Conservation (phyloP, 805 yeast species). For the Lachancea sp. region DNA sequence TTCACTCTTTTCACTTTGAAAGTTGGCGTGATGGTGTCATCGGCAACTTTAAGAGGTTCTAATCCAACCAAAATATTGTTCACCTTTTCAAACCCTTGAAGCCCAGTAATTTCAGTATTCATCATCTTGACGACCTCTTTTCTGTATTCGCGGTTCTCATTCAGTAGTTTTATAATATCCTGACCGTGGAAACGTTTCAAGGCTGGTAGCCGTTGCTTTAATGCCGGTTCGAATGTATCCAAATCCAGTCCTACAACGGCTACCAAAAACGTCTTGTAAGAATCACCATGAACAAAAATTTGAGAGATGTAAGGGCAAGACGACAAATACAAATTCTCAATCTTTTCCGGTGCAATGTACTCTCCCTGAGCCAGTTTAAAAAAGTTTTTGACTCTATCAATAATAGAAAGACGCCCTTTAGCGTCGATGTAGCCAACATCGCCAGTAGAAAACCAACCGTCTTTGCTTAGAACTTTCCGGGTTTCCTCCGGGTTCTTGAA, state of each 20-base stretch:
- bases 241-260: slow-evolving; percentile 59
- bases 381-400: slow-evolving; percentile 75
- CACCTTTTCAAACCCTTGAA: slow-evolving; percentile 60
- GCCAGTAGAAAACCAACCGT: slow-evolving; percentile 64
- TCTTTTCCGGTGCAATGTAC: slow-evolving; percentile 70
- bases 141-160: slow-evolving; percentile 15
- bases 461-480: slow-evolving; percentile 42
- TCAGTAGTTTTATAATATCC: slow-evolving; percentile 22
- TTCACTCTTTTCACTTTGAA: slow-evolving; percentile 47
- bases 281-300: slow-evolving; percentile 58
- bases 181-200: slow-evolving; percentile 22
- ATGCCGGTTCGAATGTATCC: slow-evolving; percentile 34
- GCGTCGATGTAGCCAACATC: slow-evolving; percentile 52
- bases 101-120: slow-evolving; percentile 25
- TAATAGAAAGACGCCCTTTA: slow-evolving; percentile 50
- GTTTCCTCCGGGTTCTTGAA: slow-evolving; percentile 55
- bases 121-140: slow-evolving; percentile 15
- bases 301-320: slow-evolving; percentile 47
- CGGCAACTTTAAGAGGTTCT: slow-evolving; percentile 58
- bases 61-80: slow-evolving; percentile 46
- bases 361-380: slow-evolving; percentile 63
- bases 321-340: slow-evolving; percentile 57
- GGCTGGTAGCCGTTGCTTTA: slow-evolving; percentile 31
- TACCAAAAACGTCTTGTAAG: slow-evolving; percentile 48
- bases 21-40: slow-evolving; percentile 64